Evolutionary conservation across 1,284 basidiomycete genomes (phyloP).

Genomic region (Inonotus obliquus): DNA sequence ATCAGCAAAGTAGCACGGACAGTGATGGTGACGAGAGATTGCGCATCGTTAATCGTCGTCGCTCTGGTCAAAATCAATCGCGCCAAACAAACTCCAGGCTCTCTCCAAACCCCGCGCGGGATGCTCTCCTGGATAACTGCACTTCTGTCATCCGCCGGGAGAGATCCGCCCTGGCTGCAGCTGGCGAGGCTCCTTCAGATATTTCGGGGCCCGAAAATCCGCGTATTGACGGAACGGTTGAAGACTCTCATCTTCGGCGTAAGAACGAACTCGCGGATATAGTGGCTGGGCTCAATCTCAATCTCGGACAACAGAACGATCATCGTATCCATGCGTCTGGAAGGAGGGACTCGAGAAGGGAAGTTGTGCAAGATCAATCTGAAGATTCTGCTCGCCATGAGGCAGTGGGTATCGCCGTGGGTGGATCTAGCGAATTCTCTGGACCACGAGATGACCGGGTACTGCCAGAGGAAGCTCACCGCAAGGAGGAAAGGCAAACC

Average conservation of each 20-base stretch:
- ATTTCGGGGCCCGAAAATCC: neutral
- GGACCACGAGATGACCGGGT: neutral
- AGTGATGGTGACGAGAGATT: conserved; percentile 5
- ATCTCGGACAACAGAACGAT: neutral
- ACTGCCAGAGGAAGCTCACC: neutral
- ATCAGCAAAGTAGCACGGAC: neutral
- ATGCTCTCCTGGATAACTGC: neutral
- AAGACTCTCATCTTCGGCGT: conserved; percentile 12
- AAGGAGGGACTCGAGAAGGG: neutral
- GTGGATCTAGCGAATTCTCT: neutral
- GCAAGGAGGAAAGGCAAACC: neutral
- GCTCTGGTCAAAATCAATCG: neutral
- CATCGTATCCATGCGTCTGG: neutral
- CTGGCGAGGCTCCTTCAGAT: neutral
- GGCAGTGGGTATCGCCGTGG: neutral
- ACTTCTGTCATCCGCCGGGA: neutral
- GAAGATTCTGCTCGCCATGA: neutral
- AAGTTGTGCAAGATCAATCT: neutral
- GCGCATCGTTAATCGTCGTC: neutral
- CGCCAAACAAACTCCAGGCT: neutral
- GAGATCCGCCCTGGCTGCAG: neutral
- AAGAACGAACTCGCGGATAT: conserved; percentile 14
- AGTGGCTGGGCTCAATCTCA: conserved; percentile 11
- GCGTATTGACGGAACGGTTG: neutral
- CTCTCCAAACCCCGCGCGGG: neutral